Base-by-base conservation (phyloP, 2,329 filamentous ascomycete species). In the Xylaria sp. region DNA sequence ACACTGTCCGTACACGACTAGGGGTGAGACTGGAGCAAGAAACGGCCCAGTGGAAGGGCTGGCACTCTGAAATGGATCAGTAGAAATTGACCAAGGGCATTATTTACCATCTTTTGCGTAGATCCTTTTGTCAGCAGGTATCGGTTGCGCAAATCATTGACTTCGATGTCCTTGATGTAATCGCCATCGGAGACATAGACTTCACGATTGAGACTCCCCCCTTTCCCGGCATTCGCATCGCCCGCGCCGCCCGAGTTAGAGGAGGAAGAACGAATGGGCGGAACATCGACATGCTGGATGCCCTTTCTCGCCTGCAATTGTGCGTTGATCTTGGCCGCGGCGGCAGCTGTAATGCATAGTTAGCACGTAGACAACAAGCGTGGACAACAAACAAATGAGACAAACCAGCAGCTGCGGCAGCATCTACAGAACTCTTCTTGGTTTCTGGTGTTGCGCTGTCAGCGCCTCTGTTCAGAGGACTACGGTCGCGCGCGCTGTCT, bases 41-140 rank as follows among this genome's bases (percentile, higher is more conserved):
- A 67, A 72, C 75, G 76, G 72, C 75, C 78, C 77, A 78, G 76
- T 75, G 76, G 78, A 67, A 78, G 79, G 76, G 73, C 71, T 71
- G 80, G 82, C 79, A 82, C 78, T 83, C 80, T 79, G 77, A 79
- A 79, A 75, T 78, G 77, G 79, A 92, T 92, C 90, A 92, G 90
- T 89, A 87, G 85, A 84, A 82, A 85, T 79, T 83, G 81, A 82
- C 85, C 85, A 88, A 84, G 87, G 87, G 89, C 88, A 83, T 83
- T 91, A 94, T 92, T 97, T 98, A 99, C 96, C 95, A 96, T 97
- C 89, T 97, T 97, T 87, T 98, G 96, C 74, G 94, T 97, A 77
- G 94, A 92, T 78, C 94, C 94, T 86, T 98, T 98, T 73, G 95
- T 99, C 84, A 99, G 88, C 81, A 94, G 92, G 82, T 99, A 99